Base-by-base conservation (phyloP, 345 rosid species). In the Diplotaxis tenuifolia region DNA sequence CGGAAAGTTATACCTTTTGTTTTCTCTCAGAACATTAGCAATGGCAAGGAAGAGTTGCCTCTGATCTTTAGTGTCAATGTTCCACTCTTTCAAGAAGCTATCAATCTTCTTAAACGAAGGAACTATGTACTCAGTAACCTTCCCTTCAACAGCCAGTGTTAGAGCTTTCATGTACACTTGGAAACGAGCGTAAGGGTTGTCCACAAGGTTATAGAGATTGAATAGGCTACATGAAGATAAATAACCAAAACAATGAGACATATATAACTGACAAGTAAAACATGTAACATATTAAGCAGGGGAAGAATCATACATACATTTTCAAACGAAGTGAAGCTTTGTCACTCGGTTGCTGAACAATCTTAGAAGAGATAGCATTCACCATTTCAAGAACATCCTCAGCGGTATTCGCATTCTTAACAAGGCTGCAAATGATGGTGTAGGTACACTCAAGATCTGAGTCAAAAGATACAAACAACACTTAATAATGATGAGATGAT, bases 381-480 rank as follows among this genome's bases (percentile, higher is more conserved):
- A 90, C 86, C 84, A 92, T 84, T 83, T 88, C 96, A 72, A 82
- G 89, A 20, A 80, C 83, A 70, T 96, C 92, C 73, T 85, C 89
- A 0, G 82, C 79, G 75, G 59, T 85, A 49, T 82, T 85, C 15
- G 84, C 78, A 75, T 84, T 89, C 19, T 91, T 79, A 38, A 87
- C 98, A 67, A 93, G 85, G 79, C 88, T 88, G 83, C 98, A 96
- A 76, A 96, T 90, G 32, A 96, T 90, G 49, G 95, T 90, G 88
- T 92, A 96, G 81, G 88, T 82, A 58, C 99, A 96, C 80, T 96
- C 98, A 34, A 92, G 86, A 86, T 96, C 99, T 92, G 86, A 68
- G 34, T 58, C 22, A 42, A 73, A 72, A 54, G 8, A 72, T 7
- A 18, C 27, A 70, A 12, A 69, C 9, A 40, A 40, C 61, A 40